Evolutionary conservation across 2,329 filamentous ascomycete species (phyloP), one percentile per base, ranked within the genome.

Genomic region (Colletotrichum incanum): DNA sequence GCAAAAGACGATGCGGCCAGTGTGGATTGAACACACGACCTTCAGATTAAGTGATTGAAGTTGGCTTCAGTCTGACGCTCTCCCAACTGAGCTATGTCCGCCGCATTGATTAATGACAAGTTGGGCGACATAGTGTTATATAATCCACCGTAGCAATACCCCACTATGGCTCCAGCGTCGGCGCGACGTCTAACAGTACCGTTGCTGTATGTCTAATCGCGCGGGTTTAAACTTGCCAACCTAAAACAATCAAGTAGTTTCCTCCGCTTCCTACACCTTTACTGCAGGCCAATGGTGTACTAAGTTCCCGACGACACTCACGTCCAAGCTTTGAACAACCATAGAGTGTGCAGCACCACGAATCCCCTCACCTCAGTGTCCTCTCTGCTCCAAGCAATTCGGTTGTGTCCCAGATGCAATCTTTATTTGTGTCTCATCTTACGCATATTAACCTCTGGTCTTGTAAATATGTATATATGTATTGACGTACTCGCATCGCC

Each of bases 21-120:
- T 71, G 68, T 71, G 68, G 68, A 71, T 71, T 71, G 68, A 71
- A 71, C 67, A 70, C 68, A 71, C 62, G 68, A 71, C 68, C 68
- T 71, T 71, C 68, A 71, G 68, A 71, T 71, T 71, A 71, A 58
- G 63, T 71, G 68, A 67, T 50, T 71, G 68, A 71, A 71, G 68
- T 71, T 67, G 4, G 67, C 68, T 71, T 71, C 68, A 71, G 68
- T 71, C 68, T 71, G 68, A 71, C 68, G 68, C 68, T 71, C 68
- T 71, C 68, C 68, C 68, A 71, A 67, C 68, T 71, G 68, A 71
- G 68, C 68, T 71, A 71, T 71, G 67, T 71, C 67, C 67, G 67
- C 67, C 67, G 63, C 63, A 49, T 50, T 66, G n/a, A 47, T 49
- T 60, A n/a, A 9, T 39, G 23, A 37, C 1, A 0, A 2, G 0